Conservation (phyloP, 192 early-diverging fungal genomes). For the Rhizophlyctis rosea region DNA sequence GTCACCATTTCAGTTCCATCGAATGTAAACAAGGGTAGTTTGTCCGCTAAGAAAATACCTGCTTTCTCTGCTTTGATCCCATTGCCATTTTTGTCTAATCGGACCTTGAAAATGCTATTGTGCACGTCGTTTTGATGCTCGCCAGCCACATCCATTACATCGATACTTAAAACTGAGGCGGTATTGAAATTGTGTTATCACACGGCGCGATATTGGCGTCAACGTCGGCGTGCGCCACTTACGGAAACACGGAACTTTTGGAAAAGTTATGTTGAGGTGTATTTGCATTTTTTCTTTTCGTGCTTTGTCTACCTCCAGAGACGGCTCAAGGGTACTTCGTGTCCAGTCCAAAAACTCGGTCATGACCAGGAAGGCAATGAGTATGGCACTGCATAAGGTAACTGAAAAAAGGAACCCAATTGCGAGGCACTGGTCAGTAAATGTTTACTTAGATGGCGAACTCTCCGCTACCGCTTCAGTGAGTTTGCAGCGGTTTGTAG, state of each 20-base stretch:
- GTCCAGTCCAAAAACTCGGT: slow-evolving; percentile 83
- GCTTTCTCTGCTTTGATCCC: slow-evolving; percentile 57
- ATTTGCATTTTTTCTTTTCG: slow-evolving; percentile 88
- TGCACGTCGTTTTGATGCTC: slow-evolving; percentile 77
- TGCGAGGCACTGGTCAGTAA: slow-evolving; percentile 17
- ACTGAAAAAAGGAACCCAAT: slow-evolving; percentile 44
- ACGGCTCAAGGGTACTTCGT: slow-evolving; percentile 62
- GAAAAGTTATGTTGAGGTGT: slow-evolving; percentile 88
- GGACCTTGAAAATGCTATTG: slow-evolving; percentile 78
- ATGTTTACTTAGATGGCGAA: too few relatives aligned
- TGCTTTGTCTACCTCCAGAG: slow-evolving; percentile 77
- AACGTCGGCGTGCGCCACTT: slow-evolving; percentile 17
- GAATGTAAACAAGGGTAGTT: too few relatives aligned
- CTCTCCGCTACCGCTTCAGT: too few relatives aligned
- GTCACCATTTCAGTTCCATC: too few relatives aligned
- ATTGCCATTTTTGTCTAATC: slow-evolving; percentile 66
- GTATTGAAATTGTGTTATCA: too few relatives aligned
- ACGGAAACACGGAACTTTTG: slow-evolving; percentile 85
- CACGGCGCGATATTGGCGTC: too few relatives aligned
- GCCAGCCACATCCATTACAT: slow-evolving; percentile 93
- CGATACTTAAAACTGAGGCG: slow-evolving; percentile 76
- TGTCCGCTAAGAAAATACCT: too few relatives aligned
- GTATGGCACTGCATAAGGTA: slow-evolving; percentile 68
- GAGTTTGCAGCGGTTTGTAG: too few relatives aligned
- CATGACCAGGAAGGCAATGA: slow-evolving; percentile 74